Evolutionary conservation across 805 yeast genomes (phyloP), one percentile per base, ranked within the genome.

Genomic region (Schwanniomyces occidentalis): DNA sequence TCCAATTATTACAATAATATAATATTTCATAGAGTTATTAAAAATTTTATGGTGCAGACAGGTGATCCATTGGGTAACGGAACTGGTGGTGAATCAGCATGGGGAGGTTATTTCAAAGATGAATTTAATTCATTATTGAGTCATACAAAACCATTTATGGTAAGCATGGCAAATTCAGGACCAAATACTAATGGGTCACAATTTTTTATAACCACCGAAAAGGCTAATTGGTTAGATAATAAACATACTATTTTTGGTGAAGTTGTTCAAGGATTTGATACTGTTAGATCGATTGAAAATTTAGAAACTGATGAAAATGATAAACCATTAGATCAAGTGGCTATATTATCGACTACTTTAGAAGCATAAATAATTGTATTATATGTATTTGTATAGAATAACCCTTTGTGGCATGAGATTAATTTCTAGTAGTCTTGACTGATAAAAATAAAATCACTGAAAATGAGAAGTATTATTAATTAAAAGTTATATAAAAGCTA

Each of bases 131-230:
- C 50, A 3, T 35, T 47, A 8, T 29, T 60, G 25, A 42, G 30
- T 15, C 65, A 61, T 46, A 41, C 51, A 30, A 57, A 54, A 41
- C 53, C 54, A 23, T 63, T 54, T 24, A 56, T 60, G 47, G 50
- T 61, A 4, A 58, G 65, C 27, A 87, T 87, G 96, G 96, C 96
- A 38, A 87, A 87, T 51, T 27, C 68, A 4, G 76, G 76, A 1
- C 63, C 69, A 2, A 53, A 71, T 43, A 62, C 74, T 10, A 72
- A 71, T 45, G 74, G 76, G 16, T 68, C 68, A 17, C 76, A 70
- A 41, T 64, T 76, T 49, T 69, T 69, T 60, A 54, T 71, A 31
- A 48, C 61, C 16, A 63, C 51, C 4, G 53, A 45, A 14, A 20
- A 29, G 4, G 42, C 55, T 5, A 31, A 41, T 10, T 49, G 46